Evolutionary conservation across 805 yeast genomes (phyloP).

Genomic region (Sugiyamaella valdiviana): DNA sequence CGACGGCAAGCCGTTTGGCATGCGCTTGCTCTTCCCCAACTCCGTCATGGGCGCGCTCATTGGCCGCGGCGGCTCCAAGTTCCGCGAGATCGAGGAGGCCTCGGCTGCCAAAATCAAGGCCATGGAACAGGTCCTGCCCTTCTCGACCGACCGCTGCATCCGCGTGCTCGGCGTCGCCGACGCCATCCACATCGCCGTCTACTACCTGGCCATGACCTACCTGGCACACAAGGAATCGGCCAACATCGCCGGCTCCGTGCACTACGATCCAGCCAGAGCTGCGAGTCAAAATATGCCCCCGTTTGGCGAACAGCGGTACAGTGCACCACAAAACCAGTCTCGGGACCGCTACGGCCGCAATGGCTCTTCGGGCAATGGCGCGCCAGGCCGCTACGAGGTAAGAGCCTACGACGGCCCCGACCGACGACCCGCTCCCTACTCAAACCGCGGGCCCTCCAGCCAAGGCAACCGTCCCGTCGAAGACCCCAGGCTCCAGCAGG

Average conservation of each 20-base stretch:
- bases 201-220: conserved; percentile 64
- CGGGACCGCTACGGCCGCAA: not conserved
- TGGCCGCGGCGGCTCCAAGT: conserved; percentile 67
- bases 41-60: conserved; percentile 74
- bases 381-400: not conserved
- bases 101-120: conserved; percentile 75
- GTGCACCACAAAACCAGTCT: not conserved
- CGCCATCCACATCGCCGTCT: conserved; percentile 78
- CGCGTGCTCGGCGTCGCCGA: conserved; percentile 75
- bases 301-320: not conserved
- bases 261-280: conserved; percentile 51
- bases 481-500: not conserved
- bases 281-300: conserved; percentile 19
- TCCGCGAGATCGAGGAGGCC: conserved; percentile 74
- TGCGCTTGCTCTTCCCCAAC: conserved; percentile 68
- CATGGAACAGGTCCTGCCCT: conserved; percentile 63
- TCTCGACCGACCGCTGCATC: conserved; percentile 70
- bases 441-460: not conserved
- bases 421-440: not conserved
- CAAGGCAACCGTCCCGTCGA: not conserved
- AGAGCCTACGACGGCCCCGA: conserved; percentile 5
- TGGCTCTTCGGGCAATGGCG: not conserved
- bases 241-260: conserved; percentile 49
- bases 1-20: conserved; percentile 47
- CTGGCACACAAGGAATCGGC: conserved; percentile 50